Base-by-base conservation (phyloP, 1,139 yeast species). In the Blastobotrys persicus region DNA sequence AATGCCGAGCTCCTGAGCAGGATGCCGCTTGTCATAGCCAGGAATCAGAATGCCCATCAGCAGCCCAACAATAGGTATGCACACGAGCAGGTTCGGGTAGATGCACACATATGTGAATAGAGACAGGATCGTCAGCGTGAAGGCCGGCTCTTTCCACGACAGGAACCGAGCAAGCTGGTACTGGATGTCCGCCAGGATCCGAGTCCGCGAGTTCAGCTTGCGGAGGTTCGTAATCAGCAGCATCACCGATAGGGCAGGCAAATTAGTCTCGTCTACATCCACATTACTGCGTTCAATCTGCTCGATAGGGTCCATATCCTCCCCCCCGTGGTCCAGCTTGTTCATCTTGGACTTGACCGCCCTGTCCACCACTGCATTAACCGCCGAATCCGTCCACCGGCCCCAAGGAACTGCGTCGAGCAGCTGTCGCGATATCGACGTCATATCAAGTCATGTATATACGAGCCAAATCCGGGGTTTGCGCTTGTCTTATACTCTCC, bases 21-120 rank as follows among this genome's bases (percentile, higher is more conserved):
- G 95, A 63, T 88, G 96, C 48, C 88, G 73, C 47, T 77, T 73
- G 17, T 80, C 71, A 60, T 83, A 89, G 1, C 87, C 88, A 0
- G 95, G 92, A 1, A 85, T 71, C 70, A 88, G 73, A 1, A 85
- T 70, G 0, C 82, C 83, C 53, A 77, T 72, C 34, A 85, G 63
- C 3, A 87, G 51, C 46, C 73, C 76, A 1, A 83, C 54, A 34
- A 86, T 61, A 0, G 97, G 96, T 39, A 83, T 71, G 0, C 82
- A 76, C 34, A 84, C 66, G 5, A 88, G 71, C 46, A 86, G 68
- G 61, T 82, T 83, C 0, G 96, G 96, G 70, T 86, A 78, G 41
- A 85, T 66, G 59, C 74, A 70, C 5, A 68, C 40, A 18, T 59
- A 52, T 2, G 72, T 62, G 53, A 67, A 71, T 1, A 65, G 45